Base-by-base conservation (phyloP, 257 asterid genomes). In the Oldenlandia corymbosa region DNA sequence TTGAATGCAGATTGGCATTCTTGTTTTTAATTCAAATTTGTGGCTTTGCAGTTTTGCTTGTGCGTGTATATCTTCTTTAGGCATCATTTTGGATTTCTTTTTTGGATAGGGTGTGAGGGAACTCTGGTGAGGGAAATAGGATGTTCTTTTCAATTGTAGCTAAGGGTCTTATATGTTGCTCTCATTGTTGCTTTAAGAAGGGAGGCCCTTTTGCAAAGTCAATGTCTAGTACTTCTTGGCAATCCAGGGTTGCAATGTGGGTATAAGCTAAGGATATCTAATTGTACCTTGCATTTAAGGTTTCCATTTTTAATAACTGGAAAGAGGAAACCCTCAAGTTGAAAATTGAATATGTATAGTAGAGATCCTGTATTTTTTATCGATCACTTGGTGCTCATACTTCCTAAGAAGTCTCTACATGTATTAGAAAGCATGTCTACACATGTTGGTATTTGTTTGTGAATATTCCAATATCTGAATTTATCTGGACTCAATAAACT, bases 371-470 rank as follows among this genome's bases (percentile, higher is more conserved):
- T 37, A 37, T 7, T 39, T 23, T n/a, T 24, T 36, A 9, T 20
- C 30, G 42, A 47, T 10, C 42, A 34, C 48, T n/a, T 43, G 46
- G 9, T 31, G 41, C 43, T 14, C 24, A 18, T 36, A 21, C 31
- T 31, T 18, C 45, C 53, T 42, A 49, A 58, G n/a, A 42, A n/a
- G 21, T 27, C 30, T 37, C 47, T 49, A 30, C 14, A 48, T 48
- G 52, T n/a, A 45, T 53, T 27, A n/a, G 17, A 67, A 47, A 23
- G 60, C 55, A 27, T 46, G 59, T 42, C 16, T 66, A 23, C 21
- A 53, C 13, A 11, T 17, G 27, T 31, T 2, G n/a, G 57, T 42
- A 9, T 48, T 23, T 10, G 5, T 39, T 28, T 50, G 34, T 2
- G 36, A 51, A 37, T n/a, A n/a, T 47, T n/a, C 47, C 16, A 26